Conservation (phyloP, 495 filamentous ascomycete genomes). For the Barbatosphaeria neglecta region DNA sequence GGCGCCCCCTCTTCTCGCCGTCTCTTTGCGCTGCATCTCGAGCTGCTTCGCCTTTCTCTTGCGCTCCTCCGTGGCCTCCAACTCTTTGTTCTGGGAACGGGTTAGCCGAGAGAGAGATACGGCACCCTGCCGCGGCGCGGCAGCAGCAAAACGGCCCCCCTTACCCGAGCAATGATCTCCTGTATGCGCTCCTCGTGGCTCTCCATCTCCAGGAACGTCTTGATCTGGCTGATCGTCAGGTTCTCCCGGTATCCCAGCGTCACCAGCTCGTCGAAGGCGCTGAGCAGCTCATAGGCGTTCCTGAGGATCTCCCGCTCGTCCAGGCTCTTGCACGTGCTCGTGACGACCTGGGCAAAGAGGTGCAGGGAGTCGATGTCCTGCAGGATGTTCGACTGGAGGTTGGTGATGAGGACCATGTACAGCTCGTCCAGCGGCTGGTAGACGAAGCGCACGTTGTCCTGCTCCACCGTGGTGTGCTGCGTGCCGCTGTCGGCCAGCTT, state of each 20-base stretch:
- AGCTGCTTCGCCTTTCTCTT: constrained; percentile 97
- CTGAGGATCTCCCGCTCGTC: constrained; percentile 89
- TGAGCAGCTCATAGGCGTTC: constrained; percentile 91
- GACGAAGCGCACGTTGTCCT: constrained; percentile 98
- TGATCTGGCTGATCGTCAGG: constrained; percentile 86
- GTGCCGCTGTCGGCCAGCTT: constrained; percentile 90
- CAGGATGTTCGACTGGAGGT: constrained; percentile 96
- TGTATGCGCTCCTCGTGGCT: constrained; percentile 97
- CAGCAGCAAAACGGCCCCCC: constrained; percentile 3
- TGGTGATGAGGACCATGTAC: constrained; percentile 99
- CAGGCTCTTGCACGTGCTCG: constrained; percentile 87
- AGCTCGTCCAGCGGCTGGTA: constrained; percentile 98
- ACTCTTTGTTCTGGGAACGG: constrained; percentile 77
- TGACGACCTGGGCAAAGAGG: constrained; percentile 92
- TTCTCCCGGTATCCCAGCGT: constrained; percentile 94
- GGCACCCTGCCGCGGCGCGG: background rate
- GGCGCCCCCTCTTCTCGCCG: constrained; percentile 41
- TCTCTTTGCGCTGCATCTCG: constrained; percentile 95
- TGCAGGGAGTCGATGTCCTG: constrained; percentile 98
- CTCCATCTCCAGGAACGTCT: constrained; percentile 98
- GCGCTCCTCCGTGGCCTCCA: constrained; percentile 93
- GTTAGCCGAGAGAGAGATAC: constrained; percentile 15
- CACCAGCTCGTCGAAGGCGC: constrained; percentile 93
- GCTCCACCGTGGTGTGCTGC: constrained; percentile 95
- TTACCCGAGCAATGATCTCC: constrained; percentile 86